Evolutionary conservation across 2,329 filamentous ascomycete genomes (phyloP).

Genomic region (Paracoccidioides lutzii): DNA sequence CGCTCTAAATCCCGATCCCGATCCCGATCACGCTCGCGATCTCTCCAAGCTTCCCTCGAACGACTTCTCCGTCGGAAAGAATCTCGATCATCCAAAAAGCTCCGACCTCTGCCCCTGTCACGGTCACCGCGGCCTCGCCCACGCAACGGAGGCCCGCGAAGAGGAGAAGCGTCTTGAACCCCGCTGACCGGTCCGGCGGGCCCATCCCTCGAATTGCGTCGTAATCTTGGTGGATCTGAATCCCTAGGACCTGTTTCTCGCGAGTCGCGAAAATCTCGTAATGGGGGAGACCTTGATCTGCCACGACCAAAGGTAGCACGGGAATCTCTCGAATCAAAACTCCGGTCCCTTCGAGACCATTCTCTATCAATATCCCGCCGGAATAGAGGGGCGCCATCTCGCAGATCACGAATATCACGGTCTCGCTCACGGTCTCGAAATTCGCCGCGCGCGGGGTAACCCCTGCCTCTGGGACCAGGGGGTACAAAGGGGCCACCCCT

Average conservation of each 20-base stretch:
- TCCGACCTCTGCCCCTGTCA: slow-evolving; percentile 31
- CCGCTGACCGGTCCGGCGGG: slow-evolving; percentile 26
- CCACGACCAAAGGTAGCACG: slow-evolving; percentile 35
- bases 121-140: slow-evolving; percentile 33
- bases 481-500: slow-evolving; percentile 36
- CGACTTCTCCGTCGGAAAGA: slow-evolving; percentile 32
- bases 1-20: slow-evolving; percentile 16
- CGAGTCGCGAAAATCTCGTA: slow-evolving; percentile 29
- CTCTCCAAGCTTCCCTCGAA: slow-evolving; percentile 32
- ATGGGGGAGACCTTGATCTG: slow-evolving; percentile 30
- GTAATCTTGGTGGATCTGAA: slow-evolving; percentile 27
- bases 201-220: slow-evolving; percentile 34
- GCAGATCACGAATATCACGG: slow-evolving; percentile 18
- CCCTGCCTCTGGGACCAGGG: slow-evolving; percentile 43
- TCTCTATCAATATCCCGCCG: slow-evolving; percentile 33
- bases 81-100: slow-evolving; percentile 31
- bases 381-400: slow-evolving; percentile 24
- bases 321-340: slow-evolving; percentile 32
- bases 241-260: slow-evolving; percentile 26
- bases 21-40: slow-evolving; percentile 26
- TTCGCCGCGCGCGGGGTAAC: slow-evolving; percentile 47
- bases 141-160: slow-evolving; percentile 27
- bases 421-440: slow-evolving; percentile 39
- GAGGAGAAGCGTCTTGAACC: slow-evolving; percentile 24
- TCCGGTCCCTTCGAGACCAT: slow-evolving; percentile 35